Conservation (phyloP, 139 green algal species). For the Yamagishiella unicocca region DNA sequence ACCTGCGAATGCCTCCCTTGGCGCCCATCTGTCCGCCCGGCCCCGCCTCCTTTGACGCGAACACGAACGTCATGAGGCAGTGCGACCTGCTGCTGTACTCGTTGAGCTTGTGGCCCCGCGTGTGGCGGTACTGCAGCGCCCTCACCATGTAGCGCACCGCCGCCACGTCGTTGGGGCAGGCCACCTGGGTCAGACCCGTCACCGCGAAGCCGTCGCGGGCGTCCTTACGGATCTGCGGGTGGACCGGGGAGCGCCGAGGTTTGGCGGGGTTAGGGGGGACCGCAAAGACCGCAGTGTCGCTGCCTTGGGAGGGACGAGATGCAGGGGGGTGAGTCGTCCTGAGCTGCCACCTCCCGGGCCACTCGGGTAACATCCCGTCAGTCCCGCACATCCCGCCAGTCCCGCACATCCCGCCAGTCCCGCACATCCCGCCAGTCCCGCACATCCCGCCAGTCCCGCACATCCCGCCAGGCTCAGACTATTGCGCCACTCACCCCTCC, state of each 20-base stretch:
- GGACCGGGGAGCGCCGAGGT: neutral
- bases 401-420: no score
- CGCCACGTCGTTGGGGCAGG: conserved; percentile 37
- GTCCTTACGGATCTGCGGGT: conserved; percentile 68
- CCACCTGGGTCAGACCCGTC: conserved; percentile 65
- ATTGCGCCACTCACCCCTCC: no score
- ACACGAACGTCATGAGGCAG: conserved; percentile 79
- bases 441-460: no score
- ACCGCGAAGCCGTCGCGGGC: conserved; percentile 75
- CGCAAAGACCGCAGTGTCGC: no score
- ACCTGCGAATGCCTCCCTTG: conserved; percentile 59
- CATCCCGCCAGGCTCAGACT: no score
- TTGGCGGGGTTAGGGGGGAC: neutral
- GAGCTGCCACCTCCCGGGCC: no score
- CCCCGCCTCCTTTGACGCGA: conserved; percentile 57
- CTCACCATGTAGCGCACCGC: conserved; percentile 58
- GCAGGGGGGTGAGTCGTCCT: no score
- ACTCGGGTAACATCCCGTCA: no score
- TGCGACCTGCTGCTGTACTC: conserved; percentile 73
- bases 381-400: no score
- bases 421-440: no score
- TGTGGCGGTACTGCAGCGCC: conserved; percentile 68
- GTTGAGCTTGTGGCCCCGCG: conserved; percentile 74
- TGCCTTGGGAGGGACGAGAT: no score
- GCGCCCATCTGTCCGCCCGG: conserved; percentile 29